These are phyloP conservation scores for Santalum album DNA, from an alignment of 164 flowering plant genomes.

Conservation along the genomic window DNA sequence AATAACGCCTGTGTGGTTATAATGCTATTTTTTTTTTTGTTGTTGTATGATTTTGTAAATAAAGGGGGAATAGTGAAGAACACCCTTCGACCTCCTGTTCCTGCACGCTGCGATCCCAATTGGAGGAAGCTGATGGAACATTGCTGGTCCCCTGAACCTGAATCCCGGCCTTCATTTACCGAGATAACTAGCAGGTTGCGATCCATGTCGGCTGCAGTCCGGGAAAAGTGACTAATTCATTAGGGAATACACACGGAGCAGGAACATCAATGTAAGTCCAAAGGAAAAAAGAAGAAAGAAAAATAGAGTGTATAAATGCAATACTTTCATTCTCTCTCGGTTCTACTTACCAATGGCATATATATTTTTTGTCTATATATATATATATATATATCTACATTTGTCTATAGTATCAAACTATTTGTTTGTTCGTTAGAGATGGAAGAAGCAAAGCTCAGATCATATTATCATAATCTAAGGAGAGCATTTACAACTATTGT, in stretches of 20 bases:
- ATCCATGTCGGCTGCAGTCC: conserved; percentile 30
- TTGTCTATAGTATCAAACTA: no score
- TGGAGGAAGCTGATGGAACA: conserved; percentile 54
- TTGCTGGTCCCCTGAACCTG: conserved; percentile 54
- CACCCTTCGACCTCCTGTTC: conserved; percentile 49
- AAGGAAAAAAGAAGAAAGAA: not conserved
- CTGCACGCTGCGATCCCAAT: conserved; percentile 41
- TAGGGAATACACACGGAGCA: not conserved
- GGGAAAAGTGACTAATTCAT: conserved; percentile 16
- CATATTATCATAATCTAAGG: no score
- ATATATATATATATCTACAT: not conserved
- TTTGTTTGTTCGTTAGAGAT: no score
- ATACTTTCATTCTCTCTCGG: not conserved
- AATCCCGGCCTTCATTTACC: conserved; percentile 45
- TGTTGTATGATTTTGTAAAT: not conserved
- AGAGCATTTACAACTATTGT: no score
- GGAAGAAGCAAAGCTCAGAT: no score
- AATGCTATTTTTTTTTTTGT: no score
- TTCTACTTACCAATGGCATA: not conserved
- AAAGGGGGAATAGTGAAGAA: conserved; percentile 55
- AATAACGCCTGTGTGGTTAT: no score
- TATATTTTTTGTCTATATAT: no score
- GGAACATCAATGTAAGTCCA: no score
- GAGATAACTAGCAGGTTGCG: conserved; percentile 40
- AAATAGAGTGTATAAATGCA: not conserved